phyloP scores from a whole-genome alignment of 768 basidiomycete species.

The Suillus hirtellus region DNA sequence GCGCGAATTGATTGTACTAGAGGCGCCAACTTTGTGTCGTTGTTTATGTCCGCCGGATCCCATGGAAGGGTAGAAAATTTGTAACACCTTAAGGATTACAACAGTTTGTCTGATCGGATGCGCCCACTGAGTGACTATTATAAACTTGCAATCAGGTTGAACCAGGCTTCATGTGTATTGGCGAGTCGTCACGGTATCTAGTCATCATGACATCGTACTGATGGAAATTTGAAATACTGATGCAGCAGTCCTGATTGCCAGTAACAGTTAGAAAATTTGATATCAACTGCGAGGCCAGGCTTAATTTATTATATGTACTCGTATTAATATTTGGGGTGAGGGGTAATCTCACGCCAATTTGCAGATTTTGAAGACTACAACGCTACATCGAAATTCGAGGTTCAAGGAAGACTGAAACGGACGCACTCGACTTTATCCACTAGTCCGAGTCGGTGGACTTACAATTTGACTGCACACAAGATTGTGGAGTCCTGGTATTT shows the following conservation, averaged over 20 bases:
- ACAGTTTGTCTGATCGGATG: neutral
- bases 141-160: neutral
- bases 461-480: neutral
- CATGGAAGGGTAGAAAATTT: neutral
- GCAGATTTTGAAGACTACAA: neutral
- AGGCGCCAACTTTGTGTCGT: slow-evolving; percentile 1
- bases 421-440: neutral
- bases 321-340: neutral
- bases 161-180: neutral
- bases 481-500: neutral
- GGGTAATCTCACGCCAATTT: slow-evolving; percentile 1
- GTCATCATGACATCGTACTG: neutral
- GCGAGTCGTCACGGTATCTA: neutral
- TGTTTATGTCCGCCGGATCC: slow-evolving; percentile 4
- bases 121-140: neutral
- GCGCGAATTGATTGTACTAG: slow-evolving; percentile 7
- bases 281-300: neutral
- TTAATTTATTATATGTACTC: neutral
- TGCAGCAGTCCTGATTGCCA: neutral
- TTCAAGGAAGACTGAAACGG: neutral
- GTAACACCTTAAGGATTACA: neutral
- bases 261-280: neutral
- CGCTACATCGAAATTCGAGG: neutral
- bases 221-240: neutral
- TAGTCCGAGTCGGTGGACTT: neutral